Conservation (phyloP, 2,329 filamentous ascomycete species). For the Aspergillus fischeri region DNA sequence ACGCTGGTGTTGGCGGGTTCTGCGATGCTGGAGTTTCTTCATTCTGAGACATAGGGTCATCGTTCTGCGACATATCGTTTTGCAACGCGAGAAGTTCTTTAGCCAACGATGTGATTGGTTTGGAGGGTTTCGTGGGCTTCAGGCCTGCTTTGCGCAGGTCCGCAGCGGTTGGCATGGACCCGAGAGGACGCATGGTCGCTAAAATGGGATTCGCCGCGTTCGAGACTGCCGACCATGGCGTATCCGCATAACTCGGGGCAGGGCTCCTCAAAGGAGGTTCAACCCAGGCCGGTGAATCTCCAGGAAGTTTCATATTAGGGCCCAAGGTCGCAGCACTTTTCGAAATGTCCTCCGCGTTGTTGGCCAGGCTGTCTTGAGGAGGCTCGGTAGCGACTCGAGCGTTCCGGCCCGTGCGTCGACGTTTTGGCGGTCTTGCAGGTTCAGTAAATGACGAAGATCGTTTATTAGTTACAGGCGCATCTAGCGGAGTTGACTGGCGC, state of each 20-base stretch:
- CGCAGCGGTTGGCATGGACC: slow-evolving; percentile 62
- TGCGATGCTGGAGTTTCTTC: slow-evolving; percentile 1
- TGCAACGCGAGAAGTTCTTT: slow-evolving; percentile 33
- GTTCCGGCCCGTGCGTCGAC: slow-evolving; percentile 27
- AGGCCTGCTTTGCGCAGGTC: slow-evolving; percentile 51
- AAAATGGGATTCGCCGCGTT: slow-evolving; percentile 66
- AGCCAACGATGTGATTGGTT: slow-evolving; percentile 39
- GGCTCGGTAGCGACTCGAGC: slow-evolving; percentile 23
- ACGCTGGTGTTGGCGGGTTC: neutral
- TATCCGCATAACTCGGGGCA: slow-evolving; percentile 71
- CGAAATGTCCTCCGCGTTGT: slow-evolving; percentile 9
- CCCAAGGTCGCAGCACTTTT: slow-evolving; percentile 3
- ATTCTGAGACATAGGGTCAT: neutral
- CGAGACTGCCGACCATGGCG: slow-evolving; percentile 55
- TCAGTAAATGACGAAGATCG: slow-evolving; percentile 24
- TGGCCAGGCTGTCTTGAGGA: slow-evolving; percentile 12
- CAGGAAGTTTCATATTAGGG: slow-evolving; percentile 8
- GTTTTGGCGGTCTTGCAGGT: slow-evolving; percentile 28
- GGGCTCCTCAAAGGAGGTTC: slow-evolving; percentile 54
- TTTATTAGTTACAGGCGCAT: slow-evolving; percentile 15
- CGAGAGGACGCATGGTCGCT: slow-evolving; percentile 78
- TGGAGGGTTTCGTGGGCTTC: slow-evolving; percentile 40
- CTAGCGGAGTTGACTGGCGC: slow-evolving; percentile 29
- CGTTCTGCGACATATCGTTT: neutral
- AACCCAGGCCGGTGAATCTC: slow-evolving; percentile 40